phyloP scores from a whole-genome alignment of 1,284 basidiomycete genomes.

The Phaffia rhodozyma region DNA sequence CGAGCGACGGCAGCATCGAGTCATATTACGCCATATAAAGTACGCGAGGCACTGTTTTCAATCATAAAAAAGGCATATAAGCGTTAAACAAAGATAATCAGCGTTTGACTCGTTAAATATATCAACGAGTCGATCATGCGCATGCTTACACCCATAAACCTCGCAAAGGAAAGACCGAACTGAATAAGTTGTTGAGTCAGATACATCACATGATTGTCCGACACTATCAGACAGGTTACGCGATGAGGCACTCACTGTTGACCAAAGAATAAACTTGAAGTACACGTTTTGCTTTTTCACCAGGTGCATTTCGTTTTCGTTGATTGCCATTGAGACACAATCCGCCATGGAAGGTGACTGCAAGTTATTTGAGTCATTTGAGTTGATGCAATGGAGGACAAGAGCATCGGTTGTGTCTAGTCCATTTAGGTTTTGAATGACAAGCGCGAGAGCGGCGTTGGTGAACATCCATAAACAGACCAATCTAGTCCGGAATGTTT shows the following conservation, averaged over 20 bases:
- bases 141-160: constrained; percentile 65
- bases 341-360: constrained; percentile 24
- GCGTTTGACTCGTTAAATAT: neutral
- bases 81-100: neutral
- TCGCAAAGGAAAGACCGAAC: constrained; percentile 64
- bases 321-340: constrained; percentile 26
- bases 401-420: constrained; percentile 40
- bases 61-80: too few species aligned
- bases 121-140: neutral
- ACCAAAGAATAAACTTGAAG: constrained; percentile 14
- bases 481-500: constrained; percentile 82
- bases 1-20: constrained; percentile 1
- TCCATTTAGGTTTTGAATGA: constrained; percentile 75
- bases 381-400: constrained; percentile 26
- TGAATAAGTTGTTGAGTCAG: constrained; percentile 48
- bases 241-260: neutral
- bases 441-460: constrained; percentile 66
- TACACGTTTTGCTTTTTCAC: constrained; percentile 38
- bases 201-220: constrained; percentile 14
- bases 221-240: neutral
- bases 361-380: constrained; percentile 19
- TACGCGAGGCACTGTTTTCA: neutral
- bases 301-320: constrained; percentile 29
- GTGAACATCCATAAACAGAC: constrained; percentile 75
- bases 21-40: constrained; percentile 3